These are phyloP conservation scores for Inosperma sp. DNA, from an alignment of 768 basidiomycete species.

Conservation along the genomic window DNA sequence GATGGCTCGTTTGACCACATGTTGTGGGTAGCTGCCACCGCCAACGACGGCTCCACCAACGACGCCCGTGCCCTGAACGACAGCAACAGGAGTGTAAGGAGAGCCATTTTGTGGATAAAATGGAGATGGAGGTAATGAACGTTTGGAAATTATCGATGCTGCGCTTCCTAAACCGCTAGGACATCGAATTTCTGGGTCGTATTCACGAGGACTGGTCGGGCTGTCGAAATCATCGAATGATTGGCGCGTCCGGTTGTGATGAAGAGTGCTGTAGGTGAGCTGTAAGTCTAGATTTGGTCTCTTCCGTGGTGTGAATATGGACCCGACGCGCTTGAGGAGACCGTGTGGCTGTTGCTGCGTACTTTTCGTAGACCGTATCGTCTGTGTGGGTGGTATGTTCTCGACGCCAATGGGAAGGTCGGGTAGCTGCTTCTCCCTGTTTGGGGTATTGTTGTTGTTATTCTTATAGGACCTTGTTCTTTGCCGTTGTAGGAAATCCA, in stretches of 20 bases:
- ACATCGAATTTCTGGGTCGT: slow-evolving; percentile 41
- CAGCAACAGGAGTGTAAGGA: slow-evolving; percentile 9
- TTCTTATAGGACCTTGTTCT: not conserved
- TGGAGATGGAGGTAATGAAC: slow-evolving; percentile 35
- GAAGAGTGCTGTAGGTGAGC: slow-evolving; percentile 14
- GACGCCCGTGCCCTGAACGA: no score
- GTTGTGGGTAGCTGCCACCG: no score
- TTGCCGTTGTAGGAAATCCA: no score
- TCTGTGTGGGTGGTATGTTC: slow-evolving; percentile 24
- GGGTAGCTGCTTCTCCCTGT: slow-evolving; percentile 4
- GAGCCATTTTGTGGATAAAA: slow-evolving; percentile 19
- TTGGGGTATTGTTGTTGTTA: not conserved
- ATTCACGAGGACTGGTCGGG: slow-evolving; percentile 14
- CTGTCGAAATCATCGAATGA: slow-evolving; percentile 9
- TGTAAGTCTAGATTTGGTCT: slow-evolving; percentile 17
- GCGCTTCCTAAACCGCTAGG: slow-evolving; percentile 44
- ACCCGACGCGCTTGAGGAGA: slow-evolving; percentile 30
- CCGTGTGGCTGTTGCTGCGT: slow-evolving; percentile 12
- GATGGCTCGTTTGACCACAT: slow-evolving; percentile 24
- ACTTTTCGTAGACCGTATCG: slow-evolving; percentile 12
- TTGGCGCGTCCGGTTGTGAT: slow-evolving; percentile 10
- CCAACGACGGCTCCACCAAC: no score
- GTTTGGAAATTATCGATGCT: slow-evolving; percentile 33
- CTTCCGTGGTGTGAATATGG: slow-evolving; percentile 25
- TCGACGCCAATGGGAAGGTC: slow-evolving; percentile 18